A percentile compares a stretch with the other conserved stretches of the same genome.
Conservation (phyloP, 2,329 filamentous ascomycete genomes). For the Ophiocordyceps camponoti-floridani region DNA sequence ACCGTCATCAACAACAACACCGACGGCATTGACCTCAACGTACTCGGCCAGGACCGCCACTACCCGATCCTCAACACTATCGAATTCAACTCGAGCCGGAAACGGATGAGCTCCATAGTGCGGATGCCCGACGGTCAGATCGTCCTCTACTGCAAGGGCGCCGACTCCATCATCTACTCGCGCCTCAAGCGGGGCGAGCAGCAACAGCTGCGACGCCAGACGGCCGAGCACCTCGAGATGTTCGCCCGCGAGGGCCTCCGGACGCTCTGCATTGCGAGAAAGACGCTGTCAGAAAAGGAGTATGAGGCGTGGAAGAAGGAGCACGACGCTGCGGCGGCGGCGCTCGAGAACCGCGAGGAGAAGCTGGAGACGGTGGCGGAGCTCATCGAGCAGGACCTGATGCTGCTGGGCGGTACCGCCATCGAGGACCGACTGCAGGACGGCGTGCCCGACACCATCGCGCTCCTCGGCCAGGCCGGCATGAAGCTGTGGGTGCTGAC, state of each 20-base stretch:
- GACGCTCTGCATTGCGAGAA: slow-evolving; percentile 81
- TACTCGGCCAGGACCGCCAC: slow-evolving; percentile 68
- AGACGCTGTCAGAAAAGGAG: slow-evolving; percentile 58
- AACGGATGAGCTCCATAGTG: slow-evolving; percentile 95
- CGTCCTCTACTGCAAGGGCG: slow-evolving; percentile 88
- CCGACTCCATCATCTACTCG: slow-evolving; percentile 93
- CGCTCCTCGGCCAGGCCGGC: slow-evolving; percentile 74
- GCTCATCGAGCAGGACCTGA: slow-evolving; percentile 77
- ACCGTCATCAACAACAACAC: slow-evolving; percentile 68
- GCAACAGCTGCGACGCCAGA: slow-evolving; percentile 60
- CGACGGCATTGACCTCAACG: slow-evolving; percentile 70
- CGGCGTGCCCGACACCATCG: slow-evolving; percentile 90
- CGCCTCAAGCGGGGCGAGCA: slow-evolving; percentile 75
- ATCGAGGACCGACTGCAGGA: slow-evolving; percentile 96
- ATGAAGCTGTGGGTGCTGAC: slow-evolving; percentile 98
- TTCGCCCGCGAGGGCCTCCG: slow-evolving; percentile 90
- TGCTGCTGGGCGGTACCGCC: slow-evolving; percentile 78
- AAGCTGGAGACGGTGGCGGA: slow-evolving; percentile 84
- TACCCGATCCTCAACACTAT: slow-evolving; percentile 87
- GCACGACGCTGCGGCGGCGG: slow-evolving; percentile 71
- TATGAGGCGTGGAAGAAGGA: slow-evolving; percentile 73
- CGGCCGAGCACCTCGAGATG: slow-evolving; percentile 89
- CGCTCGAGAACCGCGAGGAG: slow-evolving; percentile 75
- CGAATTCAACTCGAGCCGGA: slow-evolving; percentile 92
- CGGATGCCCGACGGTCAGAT: slow-evolving; percentile 85